Percentiles rank a stretch among this genome's conserved stretches.
Conservation (phyloP, 257 asterid genomes). For the Leptodermis oblonga region DNA sequence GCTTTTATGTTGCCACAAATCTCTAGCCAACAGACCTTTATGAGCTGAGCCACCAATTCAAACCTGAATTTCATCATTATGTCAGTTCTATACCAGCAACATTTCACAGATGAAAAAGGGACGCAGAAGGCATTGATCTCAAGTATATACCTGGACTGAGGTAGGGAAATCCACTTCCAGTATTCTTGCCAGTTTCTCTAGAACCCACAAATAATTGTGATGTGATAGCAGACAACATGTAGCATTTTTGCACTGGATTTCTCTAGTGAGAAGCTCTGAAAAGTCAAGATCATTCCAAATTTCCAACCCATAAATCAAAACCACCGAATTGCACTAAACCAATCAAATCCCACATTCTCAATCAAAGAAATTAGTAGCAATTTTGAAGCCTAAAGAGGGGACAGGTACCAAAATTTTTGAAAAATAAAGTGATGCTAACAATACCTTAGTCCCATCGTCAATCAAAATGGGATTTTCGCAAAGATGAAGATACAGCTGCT, state of each 20-base stretch:
- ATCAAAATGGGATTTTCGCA: conserved; percentile 54
- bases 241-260: conserved; percentile 68
- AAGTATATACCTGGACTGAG: conserved; percentile 48
- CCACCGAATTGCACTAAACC: background rate
- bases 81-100: too few species aligned
- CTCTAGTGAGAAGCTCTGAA: conserved; percentile 70
- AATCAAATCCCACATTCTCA: background rate
- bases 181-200: conserved; percentile 48
- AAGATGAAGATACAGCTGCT: conserved; percentile 54
- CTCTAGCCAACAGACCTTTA: conserved; percentile 64
- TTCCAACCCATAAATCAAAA: background rate
- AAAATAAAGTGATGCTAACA: too few species aligned
- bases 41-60: conserved; percentile 29
- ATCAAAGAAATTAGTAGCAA: background rate
- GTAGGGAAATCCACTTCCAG: conserved; percentile 55
- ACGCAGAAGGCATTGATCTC: too few species aligned
- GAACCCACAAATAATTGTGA: conserved; percentile 52
- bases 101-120: too few species aligned
- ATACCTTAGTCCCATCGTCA: conserved; percentile 65
- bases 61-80: conserved; percentile 23
- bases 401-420: too few species aligned
- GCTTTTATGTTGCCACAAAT: conserved; percentile 40
- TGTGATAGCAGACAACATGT: conserved; percentile 63
- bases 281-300: background rate
- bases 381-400: background rate